phyloP scores from a whole-genome alignment of 2,329 filamentous ascomycete species.

The Arthrobotrys entomopaga region DNA sequence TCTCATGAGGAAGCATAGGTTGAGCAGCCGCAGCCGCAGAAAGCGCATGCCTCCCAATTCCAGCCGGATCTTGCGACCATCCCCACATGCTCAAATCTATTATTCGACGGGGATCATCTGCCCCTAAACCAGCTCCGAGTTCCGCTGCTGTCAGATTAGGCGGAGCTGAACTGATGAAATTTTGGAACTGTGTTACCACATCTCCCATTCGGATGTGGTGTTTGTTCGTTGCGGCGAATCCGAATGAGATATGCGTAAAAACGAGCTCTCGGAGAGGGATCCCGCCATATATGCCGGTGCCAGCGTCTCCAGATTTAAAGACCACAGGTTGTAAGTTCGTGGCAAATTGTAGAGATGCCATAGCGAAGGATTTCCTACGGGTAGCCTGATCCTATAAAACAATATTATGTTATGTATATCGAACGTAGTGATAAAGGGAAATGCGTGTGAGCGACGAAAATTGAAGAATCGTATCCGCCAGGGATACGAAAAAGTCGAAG shows the following conservation, averaged over 20 bases:
- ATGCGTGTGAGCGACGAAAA: neutral
- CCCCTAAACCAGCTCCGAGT: conserved; percentile 21
- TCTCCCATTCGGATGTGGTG: conserved; percentile 31
- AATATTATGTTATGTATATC: no score
- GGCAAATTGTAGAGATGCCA: conserved; percentile 40
- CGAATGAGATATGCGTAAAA: conserved; percentile 25
- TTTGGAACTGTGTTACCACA: conserved; percentile 11
- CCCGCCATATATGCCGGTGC: conserved; percentile 23
- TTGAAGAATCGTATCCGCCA: conserved; percentile 37
- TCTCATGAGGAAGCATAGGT: conserved; percentile 14
- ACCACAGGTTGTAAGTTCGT: conserved; percentile 16
- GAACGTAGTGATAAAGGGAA: neutral
- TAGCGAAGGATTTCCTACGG: conserved; percentile 5
- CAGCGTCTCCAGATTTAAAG: conserved; percentile 11
- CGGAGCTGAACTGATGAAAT: conserved; percentile 12
- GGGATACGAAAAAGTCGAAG: conserved; percentile 22
- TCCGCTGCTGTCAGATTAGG: conserved; percentile 14
- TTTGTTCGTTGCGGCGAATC: conserved; percentile 27
- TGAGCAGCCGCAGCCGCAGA: conserved; percentile 17
- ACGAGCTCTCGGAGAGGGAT: conserved; percentile 22
- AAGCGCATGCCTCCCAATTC: conserved; percentile 1
- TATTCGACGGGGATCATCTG: conserved; percentile 17
- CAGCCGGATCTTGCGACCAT: conserved; percentile 18
- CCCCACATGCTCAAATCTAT: conserved; percentile 16
- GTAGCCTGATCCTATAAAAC: no score